Base-by-base conservation (phyloP, 139 green algal species). In the Chloropicon primus region DNA sequence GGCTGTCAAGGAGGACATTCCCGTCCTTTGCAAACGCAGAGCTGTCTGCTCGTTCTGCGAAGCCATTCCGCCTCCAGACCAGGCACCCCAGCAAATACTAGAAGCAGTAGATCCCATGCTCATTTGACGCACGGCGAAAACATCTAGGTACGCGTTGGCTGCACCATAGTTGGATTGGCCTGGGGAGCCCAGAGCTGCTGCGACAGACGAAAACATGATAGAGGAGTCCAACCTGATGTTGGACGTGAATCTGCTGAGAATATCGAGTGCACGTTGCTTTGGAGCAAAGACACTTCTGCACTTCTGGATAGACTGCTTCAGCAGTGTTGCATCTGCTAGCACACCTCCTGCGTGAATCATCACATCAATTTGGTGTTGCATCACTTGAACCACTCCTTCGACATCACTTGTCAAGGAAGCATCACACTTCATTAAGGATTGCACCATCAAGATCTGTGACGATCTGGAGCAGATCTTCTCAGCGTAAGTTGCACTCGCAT, bases 101-200 rank as follows among this genome's bases (percentile, higher is more conserved):
- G 2, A 78, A 74, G 17, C 5, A 21, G 71, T 74, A 21, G 23
- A 26, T 27, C 23, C 71, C 23, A 26, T 27, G 2, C 41, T 21
- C 5, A 22, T 2, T 0, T 3, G 54, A 1, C 25, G 26, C 0
- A 41, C 27, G 3, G 88, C 84, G 1, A 84, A 26, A 2, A 25
- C 71, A 53, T 89, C 84, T 3, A 91, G 25, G 1, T 73, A 72
- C 84, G 91, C 92, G 97, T 22, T 91, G 92, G 28, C 92, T 92
- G 91, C 92, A 97, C 82, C 96, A 92, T 71, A 95, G 78, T 62
- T 78, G 88, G 27, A 41, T 62, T 91, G 87, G 0, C 85, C 85
- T 54, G 85, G 81, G 74, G 41, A 78, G 21, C 86, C 87, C n/a
- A 83, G 73, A 26, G 89, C 83, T 0, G 87, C 73, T 0, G 87